A percentile compares a stretch with the other conserved stretches of the same genome.
These are phyloP conservation scores for Neofusicoccum parvum DNA, from an alignment of 2,329 filamentous ascomycete genomes.

Conservation along the genomic window DNA sequence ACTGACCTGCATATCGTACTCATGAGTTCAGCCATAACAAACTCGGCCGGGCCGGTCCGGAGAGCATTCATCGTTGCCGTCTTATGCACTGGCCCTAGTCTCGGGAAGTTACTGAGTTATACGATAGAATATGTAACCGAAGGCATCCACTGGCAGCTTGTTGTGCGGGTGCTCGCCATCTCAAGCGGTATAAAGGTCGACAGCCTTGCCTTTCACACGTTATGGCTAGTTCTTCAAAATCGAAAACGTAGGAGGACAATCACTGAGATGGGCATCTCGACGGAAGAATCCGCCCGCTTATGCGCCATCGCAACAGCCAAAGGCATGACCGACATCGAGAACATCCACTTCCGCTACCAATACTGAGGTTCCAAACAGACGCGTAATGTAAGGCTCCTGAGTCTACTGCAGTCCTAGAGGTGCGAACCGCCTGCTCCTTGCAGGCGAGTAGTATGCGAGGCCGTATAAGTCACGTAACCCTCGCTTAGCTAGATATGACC, in stretches of 20 bases:
- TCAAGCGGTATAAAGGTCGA: background rate
- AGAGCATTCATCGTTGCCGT: background rate
- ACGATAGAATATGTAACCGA: too few relatives aligned
- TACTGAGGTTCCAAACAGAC: too few relatives aligned
- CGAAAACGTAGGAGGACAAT: background rate
- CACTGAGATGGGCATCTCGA: background rate
- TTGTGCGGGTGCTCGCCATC: too few relatives aligned
- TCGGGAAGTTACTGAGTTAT: background rate
- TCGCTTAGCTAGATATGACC: too few relatives aligned
- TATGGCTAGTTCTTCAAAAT: background rate
- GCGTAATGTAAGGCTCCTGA: too few relatives aligned
- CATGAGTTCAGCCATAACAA: background rate
- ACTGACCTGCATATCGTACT: background rate
- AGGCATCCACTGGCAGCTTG: too few relatives aligned
- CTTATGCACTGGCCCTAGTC: background rate
- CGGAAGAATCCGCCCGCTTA: background rate
- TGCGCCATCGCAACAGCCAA: background rate
- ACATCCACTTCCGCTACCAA: slow-evolving; percentile 5
- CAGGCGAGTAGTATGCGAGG: too few relatives aligned
- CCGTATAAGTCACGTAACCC: too few relatives aligned
- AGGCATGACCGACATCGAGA: background rate
- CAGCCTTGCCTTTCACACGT: background rate
- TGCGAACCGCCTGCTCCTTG: too few relatives aligned
- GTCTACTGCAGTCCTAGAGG: too few relatives aligned
- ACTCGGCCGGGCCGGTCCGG: background rate